Evolutionary conservation across 2,329 filamentous ascomycete genomes (phyloP).

Genomic region (Paradendryphiella salina): DNA sequence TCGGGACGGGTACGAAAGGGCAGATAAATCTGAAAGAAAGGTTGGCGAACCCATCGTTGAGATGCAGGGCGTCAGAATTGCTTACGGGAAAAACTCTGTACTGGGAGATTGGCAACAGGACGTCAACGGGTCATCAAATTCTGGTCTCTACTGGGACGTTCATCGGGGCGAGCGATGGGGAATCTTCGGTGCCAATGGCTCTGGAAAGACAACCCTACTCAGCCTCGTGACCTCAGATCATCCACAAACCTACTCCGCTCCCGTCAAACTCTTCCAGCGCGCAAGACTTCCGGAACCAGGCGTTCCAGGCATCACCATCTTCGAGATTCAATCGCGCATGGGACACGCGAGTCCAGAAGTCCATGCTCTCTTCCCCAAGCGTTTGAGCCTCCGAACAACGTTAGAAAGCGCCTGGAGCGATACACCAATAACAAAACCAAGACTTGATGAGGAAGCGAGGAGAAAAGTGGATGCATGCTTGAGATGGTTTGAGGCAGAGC

Average conservation of each 20-base stretch:
- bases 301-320: conserved; percentile 77
- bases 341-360: conserved; percentile 94
- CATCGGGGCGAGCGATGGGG: conserved; percentile 85
- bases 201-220: conserved; percentile 92
- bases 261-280: conserved; percentile 82
- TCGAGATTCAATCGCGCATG: conserved; percentile 86
- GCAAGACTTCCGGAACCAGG: conserved; percentile 76
- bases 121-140: conserved; percentile 53
- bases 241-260: conserved; percentile 87
- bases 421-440: conserved; percentile 75
- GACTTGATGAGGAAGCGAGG: conserved; percentile 61
- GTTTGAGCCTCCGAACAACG: conserved; percentile 71
- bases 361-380: conserved; percentile 85
- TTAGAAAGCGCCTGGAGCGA: conserved; percentile 89
- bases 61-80: conserved; percentile 81
- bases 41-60: conserved; percentile 75
- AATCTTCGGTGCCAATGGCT: conserved; percentile 90
- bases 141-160: conserved; percentile 81
- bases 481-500: conserved; percentile 74
- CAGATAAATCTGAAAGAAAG: conserved; percentile 19
- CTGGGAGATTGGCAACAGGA: conserved; percentile 78
- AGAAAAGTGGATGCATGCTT: conserved; percentile 70
- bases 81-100: conserved; percentile 75
- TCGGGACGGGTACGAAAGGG: conserved; percentile 37
- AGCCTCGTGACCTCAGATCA: conserved; percentile 94